These are phyloP conservation scores for Penicillium expansum DNA, from an alignment of 2,329 filamentous ascomycete species.

Conservation along the genomic window DNA sequence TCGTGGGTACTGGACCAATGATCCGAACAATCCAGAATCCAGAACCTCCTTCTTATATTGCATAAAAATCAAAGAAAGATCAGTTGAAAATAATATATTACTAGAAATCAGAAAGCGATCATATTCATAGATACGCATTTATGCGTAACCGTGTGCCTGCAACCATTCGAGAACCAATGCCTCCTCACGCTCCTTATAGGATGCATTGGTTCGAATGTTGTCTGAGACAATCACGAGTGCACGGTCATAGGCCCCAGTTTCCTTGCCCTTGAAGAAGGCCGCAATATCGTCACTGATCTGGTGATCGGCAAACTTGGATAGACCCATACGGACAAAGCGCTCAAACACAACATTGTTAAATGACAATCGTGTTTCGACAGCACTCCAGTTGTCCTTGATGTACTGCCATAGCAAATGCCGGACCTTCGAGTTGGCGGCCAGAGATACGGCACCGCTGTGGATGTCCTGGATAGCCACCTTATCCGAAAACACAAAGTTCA, in stretches of 20 bases:
- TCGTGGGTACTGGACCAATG: constrained; percentile 5
- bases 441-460: constrained; percentile 71
- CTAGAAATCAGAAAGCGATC: neutral
- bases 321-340: constrained; percentile 74
- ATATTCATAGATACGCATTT: neutral
- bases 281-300: constrained; percentile 72
- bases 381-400: constrained; percentile 78
- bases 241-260: constrained; percentile 81
- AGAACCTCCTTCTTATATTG: neutral
- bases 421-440: constrained; percentile 70
- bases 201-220: constrained; percentile 76
- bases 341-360: constrained; percentile 85
- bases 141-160: constrained; percentile 57
- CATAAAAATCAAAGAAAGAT: neutral
- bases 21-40: neutral
- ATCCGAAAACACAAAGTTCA: constrained; percentile 75
- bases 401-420: constrained; percentile 80
- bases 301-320: constrained; percentile 74
- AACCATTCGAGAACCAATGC: constrained; percentile 77
- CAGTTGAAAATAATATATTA: neutral
- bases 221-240: constrained; percentile 83
- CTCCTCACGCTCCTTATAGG: constrained; percentile 76
- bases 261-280: constrained; percentile 80
- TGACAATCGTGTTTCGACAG: constrained; percentile 68
- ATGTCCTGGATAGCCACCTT: constrained; percentile 84